Evolutionary conservation across 805 yeast species (phyloP).

Genomic region (Candida ortonii): DNA sequence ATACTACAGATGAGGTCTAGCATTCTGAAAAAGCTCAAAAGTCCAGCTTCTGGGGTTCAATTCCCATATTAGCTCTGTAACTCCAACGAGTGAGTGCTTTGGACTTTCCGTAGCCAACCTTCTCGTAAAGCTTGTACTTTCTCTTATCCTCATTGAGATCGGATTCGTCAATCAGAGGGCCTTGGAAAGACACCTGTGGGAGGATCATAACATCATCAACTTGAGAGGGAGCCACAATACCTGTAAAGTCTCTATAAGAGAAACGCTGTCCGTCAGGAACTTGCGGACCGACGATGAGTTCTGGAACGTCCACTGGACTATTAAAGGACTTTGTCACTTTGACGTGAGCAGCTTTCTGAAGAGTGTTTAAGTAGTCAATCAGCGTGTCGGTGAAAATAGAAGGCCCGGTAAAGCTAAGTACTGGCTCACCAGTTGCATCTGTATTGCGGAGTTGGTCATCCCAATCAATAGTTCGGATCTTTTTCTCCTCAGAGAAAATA

Average conservation of each 20-base stretch:
- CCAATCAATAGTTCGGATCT: slow-evolving; percentile 16
- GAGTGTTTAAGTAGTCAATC: slow-evolving; percentile 23
- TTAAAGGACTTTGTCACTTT: slow-evolving; percentile 8
- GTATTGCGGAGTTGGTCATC: slow-evolving; percentile 9
- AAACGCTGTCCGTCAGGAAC: slow-evolving; percentile 16
- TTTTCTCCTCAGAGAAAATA: slow-evolving; percentile 12
- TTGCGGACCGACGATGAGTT: slow-evolving; percentile 17
- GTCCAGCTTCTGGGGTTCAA: no score
- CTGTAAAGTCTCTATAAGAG: slow-evolving; percentile 21
- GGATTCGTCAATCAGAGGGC: slow-evolving; percentile 9
- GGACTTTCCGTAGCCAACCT: slow-evolving; percentile 28
- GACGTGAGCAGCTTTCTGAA: slow-evolving; percentile 10
- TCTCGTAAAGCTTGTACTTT: slow-evolving; percentile 8
- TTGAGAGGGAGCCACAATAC: slow-evolving; percentile 21
- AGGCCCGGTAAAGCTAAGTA: slow-evolving; percentile 24
- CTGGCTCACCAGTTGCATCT: slow-evolving; percentile 24
- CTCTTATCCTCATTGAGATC: slow-evolving; percentile 2
- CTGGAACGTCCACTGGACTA: slow-evolving; percentile 5
- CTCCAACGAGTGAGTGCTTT: slow-evolving; percentile 14
- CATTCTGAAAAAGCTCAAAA: no score
- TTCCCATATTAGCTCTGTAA: slow-evolving; percentile 13
- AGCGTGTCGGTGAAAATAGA: slow-evolving; percentile 24
- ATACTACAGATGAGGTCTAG: no score
- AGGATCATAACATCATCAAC: slow-evolving; percentile 20
- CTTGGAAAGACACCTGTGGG: slow-evolving; percentile 22